Evolutionary conservation across 345 rosid species (phyloP), one percentile per base, ranked within the genome.

Genomic region (Syzygium aqueum): DNA sequence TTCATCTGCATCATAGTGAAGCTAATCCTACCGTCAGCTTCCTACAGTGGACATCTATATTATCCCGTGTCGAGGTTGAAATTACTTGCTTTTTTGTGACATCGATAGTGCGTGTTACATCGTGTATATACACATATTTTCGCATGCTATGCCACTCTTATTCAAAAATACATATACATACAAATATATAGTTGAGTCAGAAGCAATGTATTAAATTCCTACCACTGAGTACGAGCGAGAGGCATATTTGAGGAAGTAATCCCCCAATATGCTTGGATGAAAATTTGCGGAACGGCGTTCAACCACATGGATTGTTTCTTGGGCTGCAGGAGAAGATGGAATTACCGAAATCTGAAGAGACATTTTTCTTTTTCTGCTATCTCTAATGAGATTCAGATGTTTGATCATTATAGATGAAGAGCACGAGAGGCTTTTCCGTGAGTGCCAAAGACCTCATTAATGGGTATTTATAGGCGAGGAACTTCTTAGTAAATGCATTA

Each of bases 231-330:
- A 25, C 14, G 65, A 27, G 30, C 15, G 16, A 43, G 87, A 65
- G 27, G 53, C 11, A 51, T 22, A 51, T 4, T 43, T 51, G 23
- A 87, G 88, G 78, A 91, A 89, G 25, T 84, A 59, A 27, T 90
- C 87, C 11, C 89, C 91, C 92, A 92, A 89, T 22, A 90, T 16
- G n/a, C 23, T 87, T 2, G 91, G 91, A 46, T 84, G 87, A 83
- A 3, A 91, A 52, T 52, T 15, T 8, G 87, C 89, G 3, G 84
- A 73, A 6, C n/a, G 49, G 5, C 84, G 87, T 46, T 23, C 33
- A 27, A n/a, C 19, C 30, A 4, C 22, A 7, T 2, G 8, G 73
- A 33, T 11, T 5, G 15, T 16, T 27, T 25, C 51, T 27, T n/a
- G 19, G 8, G 15, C 14, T 23, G 30, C 28, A 17, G n/a, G 17